These are phyloP conservation scores for Linnemannia zychae DNA, from an alignment of 192 early-diverging fungal genomes.

Conservation along the genomic window DNA sequence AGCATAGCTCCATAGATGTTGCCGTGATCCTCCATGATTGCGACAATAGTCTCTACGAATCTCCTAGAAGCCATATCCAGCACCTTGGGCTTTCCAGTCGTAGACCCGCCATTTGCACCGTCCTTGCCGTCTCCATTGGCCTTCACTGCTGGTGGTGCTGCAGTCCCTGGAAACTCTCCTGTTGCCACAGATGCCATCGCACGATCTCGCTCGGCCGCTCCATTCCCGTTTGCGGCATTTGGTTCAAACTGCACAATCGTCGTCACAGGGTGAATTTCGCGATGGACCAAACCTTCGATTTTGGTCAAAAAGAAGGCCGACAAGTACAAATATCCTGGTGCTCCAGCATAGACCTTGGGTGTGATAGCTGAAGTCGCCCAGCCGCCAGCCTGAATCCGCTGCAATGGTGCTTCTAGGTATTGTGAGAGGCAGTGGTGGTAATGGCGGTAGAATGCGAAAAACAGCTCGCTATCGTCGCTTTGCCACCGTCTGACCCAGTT, in stretches of 20 bases:
- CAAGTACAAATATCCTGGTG: slow-evolving; percentile 62
- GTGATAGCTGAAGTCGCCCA: slow-evolving; percentile 35
- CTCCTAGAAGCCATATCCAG: slow-evolving; percentile 62
- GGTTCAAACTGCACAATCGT: slow-evolving; percentile 64
- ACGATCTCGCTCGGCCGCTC: slow-evolving; percentile 22
- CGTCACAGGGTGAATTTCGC: slow-evolving; percentile 64
- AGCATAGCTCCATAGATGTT: slow-evolving; percentile 63
- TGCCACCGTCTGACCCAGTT: slow-evolving; percentile 67
- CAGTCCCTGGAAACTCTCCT: slow-evolving; percentile 44
- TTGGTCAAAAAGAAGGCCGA: slow-evolving; percentile 63
- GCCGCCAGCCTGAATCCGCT: slow-evolving; percentile 43
- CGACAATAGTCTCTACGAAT: slow-evolving; percentile 64
- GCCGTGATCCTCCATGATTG: slow-evolving; percentile 58
- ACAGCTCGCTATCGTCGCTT: slow-evolving; percentile 67
- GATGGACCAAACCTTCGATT: slow-evolving; percentile 63
- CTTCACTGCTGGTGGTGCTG: slow-evolving; percentile 32
- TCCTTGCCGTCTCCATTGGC: slow-evolving; percentile 36
- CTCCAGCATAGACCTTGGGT: slow-evolving; percentile 52
- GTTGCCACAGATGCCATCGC: slow-evolving; percentile 46
- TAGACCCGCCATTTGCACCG: slow-evolving; percentile 12
- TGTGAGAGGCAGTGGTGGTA: slow-evolving; percentile 61
- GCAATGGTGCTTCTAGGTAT: slow-evolving; percentile 43
- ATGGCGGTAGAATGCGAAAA: slow-evolving; percentile 68
- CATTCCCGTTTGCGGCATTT: slow-evolving; percentile 21
- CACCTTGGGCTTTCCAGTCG: slow-evolving; percentile 61